phyloP scores from a whole-genome alignment of 129 eudicot genomes.

The Chrysanthemum lavandulifolium region DNA sequence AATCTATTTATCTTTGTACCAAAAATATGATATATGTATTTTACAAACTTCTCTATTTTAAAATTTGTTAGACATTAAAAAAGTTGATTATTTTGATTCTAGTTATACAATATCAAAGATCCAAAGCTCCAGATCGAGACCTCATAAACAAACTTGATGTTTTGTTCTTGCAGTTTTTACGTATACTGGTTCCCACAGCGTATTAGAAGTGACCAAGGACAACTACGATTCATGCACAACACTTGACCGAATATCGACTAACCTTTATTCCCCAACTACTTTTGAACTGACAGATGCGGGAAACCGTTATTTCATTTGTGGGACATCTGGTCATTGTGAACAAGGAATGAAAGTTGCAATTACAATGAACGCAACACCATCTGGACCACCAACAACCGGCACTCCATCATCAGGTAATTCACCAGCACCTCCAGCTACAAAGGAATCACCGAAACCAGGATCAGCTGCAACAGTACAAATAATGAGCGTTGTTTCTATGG shows the following conservation, averaged over 20 bases:
- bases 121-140: too few species aligned
- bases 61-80: too few species aligned
- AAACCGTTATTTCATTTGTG: conserved; percentile 73
- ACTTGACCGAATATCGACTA: conserved; percentile 26
- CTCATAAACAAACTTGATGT: background rate
- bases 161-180: conserved; percentile 52
- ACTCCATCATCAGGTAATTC: too few species aligned
- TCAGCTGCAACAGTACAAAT: conserved; percentile 36
- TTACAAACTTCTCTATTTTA: too few species aligned
- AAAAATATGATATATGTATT: background rate
- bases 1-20: background rate
- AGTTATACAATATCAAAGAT: too few species aligned
- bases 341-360: conserved; percentile 73
- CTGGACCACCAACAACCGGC: conserved; percentile 24
- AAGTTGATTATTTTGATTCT: too few species aligned
- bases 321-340: conserved; percentile 61
- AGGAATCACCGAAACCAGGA: conserved; percentile 12
- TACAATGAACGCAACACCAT: conserved; percentile 23
- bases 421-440: background rate
- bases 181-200: conserved; percentile 46
- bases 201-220: conserved; percentile 53
- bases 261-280: conserved; percentile 34
- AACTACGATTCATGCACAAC: conserved; percentile 56
- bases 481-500: conserved; percentile 27
- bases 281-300: conserved; percentile 54